Base-by-base conservation (phyloP, 495 filamentous ascomycete species). In the Penicillium nucicola region DNA sequence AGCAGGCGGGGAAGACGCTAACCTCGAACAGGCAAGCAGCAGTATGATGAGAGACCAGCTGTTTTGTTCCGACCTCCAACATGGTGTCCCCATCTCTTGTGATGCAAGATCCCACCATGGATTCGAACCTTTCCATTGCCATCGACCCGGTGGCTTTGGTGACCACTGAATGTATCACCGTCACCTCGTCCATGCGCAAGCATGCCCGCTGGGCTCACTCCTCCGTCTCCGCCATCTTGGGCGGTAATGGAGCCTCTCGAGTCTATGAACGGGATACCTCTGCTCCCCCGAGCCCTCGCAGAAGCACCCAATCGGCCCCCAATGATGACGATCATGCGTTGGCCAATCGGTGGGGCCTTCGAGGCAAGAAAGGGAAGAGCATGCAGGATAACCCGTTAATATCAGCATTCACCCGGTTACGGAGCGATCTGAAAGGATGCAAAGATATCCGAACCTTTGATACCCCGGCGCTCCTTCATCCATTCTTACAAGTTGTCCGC, bases 361-460 rank as follows among this genome's bases (percentile, higher is more conserved):
- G 95, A 58, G 93, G 93, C 43, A 97, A 96, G 83, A 96, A 91
- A 68, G 95, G 93, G 30, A 95, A 91, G 79, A 97, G 91, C 72
- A 88, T 97, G 80, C 90, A 96, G 76, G 93, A 99, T 72, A 97
- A 97, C 62, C 95, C 93, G 31, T 78, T 99, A 55, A 96, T 99
- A 76, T 85, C 89, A 45, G 92, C 91, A 9, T 99, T 99, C 69
- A 89, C 92, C 47, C 84, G 88, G 48, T 71, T 99, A 47, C 80
- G 95, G 50, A 87, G 83, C 56, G 95, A 97, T 71, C 78, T 99
- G 60, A 88, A 89, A 55, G 84, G 82, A n/a, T 95, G 91, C 61
- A 91, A 85, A 88, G 90, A 97, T 69, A 95, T 99, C 41, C 82
- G 85, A 61, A 77, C 76, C 28, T 96, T 97, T 61, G 92, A 97